Conservation (phyloP, 768 basidiomycete genomes). For the Lentinula guzmanii region DNA sequence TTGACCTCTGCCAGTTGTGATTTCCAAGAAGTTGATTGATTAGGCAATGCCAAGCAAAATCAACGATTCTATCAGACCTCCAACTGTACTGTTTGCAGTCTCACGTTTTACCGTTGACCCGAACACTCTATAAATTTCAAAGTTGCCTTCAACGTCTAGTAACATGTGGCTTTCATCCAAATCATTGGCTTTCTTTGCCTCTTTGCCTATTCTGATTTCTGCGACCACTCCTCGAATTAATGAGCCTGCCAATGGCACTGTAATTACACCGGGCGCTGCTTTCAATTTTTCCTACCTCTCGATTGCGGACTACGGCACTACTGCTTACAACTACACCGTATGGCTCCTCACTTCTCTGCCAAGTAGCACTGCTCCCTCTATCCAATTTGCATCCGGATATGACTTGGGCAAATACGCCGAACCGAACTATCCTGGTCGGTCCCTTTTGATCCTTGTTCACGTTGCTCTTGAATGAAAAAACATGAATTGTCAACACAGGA, state of each 20-base stretch:
- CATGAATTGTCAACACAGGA: slow-evolving; percentile 12
- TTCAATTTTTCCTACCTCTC: slow-evolving; percentile 27
- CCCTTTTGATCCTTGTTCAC: neutral
- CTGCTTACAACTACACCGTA: slow-evolving; percentile 27
- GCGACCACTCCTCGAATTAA: slow-evolving; percentile 16
- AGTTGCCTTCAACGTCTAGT: too few relatives aligned
- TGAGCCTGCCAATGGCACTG: slow-evolving; percentile 21
- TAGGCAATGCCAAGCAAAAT: too few relatives aligned
- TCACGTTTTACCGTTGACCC: too few relatives aligned
- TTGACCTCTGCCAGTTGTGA: neutral
- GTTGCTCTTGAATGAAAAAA: too few relatives aligned
- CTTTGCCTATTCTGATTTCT: neutral
- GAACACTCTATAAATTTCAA: too few relatives aligned
- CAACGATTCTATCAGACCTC: too few relatives aligned
- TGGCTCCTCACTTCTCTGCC: slow-evolving; percentile 24
- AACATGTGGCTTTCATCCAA: too few relatives aligned
- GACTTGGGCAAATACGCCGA: slow-evolving; percentile 28
- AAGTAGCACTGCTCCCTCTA: slow-evolving; percentile 13
- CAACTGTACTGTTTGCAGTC: too few relatives aligned
- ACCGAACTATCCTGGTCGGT: slow-evolving; percentile 29
- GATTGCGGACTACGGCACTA: slow-evolving; percentile 28
- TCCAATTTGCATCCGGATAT: slow-evolving; percentile 22
- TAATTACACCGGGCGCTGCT: slow-evolving; percentile 23
- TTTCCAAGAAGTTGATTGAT: neutral
- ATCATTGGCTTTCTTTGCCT: neutral